Percentiles rank a stretch among this genome's conserved stretches.
Evolutionary conservation across 306 rosid genomes (phyloP).

Genomic region (Alnus glutinosa): DNA sequence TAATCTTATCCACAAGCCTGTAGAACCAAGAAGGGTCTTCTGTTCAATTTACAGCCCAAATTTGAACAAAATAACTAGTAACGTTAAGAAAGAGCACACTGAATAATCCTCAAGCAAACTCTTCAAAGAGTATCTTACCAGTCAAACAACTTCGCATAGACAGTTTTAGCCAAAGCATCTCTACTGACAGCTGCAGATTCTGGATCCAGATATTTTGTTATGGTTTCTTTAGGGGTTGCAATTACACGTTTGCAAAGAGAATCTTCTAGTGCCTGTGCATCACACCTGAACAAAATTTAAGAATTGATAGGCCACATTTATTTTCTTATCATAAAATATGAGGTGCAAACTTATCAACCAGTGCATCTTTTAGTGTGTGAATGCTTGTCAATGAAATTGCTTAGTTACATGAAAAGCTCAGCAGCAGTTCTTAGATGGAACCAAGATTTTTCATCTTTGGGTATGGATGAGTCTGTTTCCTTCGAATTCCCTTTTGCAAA

Average conservation of each 20-base stretch:
- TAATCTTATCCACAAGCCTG: slow-evolving; percentile 96
- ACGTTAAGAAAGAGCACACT: slow-evolving; percentile 19
- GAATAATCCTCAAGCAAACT: slow-evolving; percentile 21
- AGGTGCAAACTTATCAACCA: slow-evolving; percentile 24
- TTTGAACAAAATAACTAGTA: slow-evolving; percentile 23
- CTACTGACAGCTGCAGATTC: slow-evolving; percentile 85
- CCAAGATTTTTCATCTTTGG: slow-evolving; percentile 88
- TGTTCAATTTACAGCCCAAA: slow-evolving; percentile 5
- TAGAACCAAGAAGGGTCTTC: slow-evolving; percentile 29
- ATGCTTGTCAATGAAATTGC: slow-evolving; percentile 29
- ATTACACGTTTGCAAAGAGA: slow-evolving; percentile 98
- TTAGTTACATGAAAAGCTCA: slow-evolving; percentile 80
- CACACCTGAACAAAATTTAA: slow-evolving; percentile 69
- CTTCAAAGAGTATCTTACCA: slow-evolving; percentile 55
- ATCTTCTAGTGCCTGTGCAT: slow-evolving; percentile 86
- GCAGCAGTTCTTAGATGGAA: slow-evolving; percentile 85
- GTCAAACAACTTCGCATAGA: slow-evolving; percentile 91
- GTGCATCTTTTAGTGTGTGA: slow-evolving; percentile 22
- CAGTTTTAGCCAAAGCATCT: slow-evolving; percentile 94
- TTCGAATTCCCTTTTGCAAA: slow-evolving; percentile 89
- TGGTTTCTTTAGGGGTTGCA: slow-evolving; percentile 91
- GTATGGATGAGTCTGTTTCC: slow-evolving; percentile 82
- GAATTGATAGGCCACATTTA: slow-evolving; percentile 20
- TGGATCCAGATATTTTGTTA: slow-evolving; percentile 91
- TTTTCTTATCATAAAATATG: slow-evolving; percentile 23